phyloP scores from a whole-genome alignment of 352 stramenopile genomes.

The Achlya hypogyna region DNA sequence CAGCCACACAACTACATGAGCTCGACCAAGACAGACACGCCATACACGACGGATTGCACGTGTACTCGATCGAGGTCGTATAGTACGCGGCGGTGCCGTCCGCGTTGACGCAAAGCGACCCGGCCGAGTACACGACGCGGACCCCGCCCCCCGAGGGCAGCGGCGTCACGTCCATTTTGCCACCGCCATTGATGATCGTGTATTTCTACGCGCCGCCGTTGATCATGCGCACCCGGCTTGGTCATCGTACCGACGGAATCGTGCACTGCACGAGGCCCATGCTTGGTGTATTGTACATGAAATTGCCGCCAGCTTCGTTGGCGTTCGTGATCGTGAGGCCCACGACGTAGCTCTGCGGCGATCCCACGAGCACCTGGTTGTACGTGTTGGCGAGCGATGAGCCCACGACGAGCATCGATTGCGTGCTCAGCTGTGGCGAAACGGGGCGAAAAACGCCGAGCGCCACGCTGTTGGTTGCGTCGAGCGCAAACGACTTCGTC shows the following conservation, averaged over 20 bases:
- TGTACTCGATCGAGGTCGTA: constrained; percentile 7
- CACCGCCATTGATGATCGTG: constrained; percentile 12
- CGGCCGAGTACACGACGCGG: constrained; percentile 5
- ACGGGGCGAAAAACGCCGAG: constrained; percentile 14
- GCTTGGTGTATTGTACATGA: constrained; percentile 11
- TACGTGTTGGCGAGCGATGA: neutral
- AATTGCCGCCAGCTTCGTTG: constrained; percentile 6
- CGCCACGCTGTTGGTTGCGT: neutral
- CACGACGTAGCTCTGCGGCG: constrained; percentile 10
- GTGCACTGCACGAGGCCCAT: constrained; percentile 20
- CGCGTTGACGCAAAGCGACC: neutral
- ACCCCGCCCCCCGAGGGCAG: neutral
- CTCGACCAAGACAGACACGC: neutral
- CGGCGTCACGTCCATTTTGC: constrained; percentile 7
- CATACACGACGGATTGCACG: constrained; percentile 1
- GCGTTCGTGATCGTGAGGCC: constrained; percentile 9
- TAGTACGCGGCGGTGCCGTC: neutral
- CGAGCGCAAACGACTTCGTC: neutral
- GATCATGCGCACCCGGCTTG: too few relatives aligned
- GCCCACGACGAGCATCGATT: neutral
- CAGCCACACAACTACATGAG: neutral
- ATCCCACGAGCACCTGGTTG: constrained; percentile 6
- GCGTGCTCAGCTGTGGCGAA: constrained; percentile 1
- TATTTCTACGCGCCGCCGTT: too few relatives aligned
- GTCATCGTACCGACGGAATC: neutral